Evolutionary conservation across 176 grass and related monocot genomes (phyloP).

Genomic region (Saccharum officinarum): DNA sequence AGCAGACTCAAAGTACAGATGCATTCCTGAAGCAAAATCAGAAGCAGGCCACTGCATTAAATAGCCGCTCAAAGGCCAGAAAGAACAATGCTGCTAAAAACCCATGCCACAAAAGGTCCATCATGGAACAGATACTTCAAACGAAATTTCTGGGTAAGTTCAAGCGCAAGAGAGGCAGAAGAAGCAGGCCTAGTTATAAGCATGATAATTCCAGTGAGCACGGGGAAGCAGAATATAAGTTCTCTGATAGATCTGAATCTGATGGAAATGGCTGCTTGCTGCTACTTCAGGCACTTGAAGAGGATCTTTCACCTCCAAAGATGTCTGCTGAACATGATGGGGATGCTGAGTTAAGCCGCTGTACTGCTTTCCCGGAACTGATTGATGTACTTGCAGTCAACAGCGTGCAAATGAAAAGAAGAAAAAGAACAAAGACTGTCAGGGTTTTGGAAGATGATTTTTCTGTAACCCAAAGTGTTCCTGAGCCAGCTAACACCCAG

Average conservation of each 20-base stretch:
- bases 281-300: constrained; percentile 57
- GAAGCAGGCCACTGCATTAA: constrained; percentile 32
- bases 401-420: constrained; percentile 27
- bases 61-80: constrained; percentile 9
- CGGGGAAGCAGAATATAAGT: constrained; percentile 43
- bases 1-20: constrained; percentile 37
- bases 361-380: background rate
- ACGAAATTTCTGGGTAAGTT: constrained; percentile 39
- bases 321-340: background rate
- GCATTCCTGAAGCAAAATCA: constrained; percentile 39
- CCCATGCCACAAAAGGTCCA: constrained; percentile 15
- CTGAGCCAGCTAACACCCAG: constrained; percentile 32
- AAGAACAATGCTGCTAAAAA: constrained; percentile 38
- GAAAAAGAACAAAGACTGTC: constrained; percentile 43
- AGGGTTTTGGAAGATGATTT: constrained; percentile 40
- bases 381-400: constrained; percentile 33
- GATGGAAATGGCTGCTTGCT: constrained; percentile 51
- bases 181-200: constrained; percentile 51
- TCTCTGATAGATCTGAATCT: constrained; percentile 36
- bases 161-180: constrained; percentile 48
- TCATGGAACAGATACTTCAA: constrained; percentile 57
- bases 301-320: constrained; percentile 45
- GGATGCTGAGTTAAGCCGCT: constrained; percentile 13
- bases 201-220: constrained; percentile 44
- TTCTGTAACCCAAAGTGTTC: constrained; percentile 34